Evolutionary conservation across 163 green algal species (phyloP).

Genomic region (Scenedesmus sp.): DNA sequence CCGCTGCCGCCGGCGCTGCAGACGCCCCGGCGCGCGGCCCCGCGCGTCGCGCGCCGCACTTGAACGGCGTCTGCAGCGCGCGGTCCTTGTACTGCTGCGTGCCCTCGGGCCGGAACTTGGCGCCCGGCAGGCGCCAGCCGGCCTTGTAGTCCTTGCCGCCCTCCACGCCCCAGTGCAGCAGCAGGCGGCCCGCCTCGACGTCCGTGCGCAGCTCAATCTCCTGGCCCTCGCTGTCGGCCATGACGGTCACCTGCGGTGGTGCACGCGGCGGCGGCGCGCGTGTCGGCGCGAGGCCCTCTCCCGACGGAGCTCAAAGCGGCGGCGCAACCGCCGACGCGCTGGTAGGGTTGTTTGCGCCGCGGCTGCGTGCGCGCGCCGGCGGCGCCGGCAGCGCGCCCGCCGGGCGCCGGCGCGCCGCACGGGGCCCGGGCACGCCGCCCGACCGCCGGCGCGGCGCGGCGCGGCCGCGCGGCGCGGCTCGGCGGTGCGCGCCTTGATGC

Average conservation of each 20-base stretch:
- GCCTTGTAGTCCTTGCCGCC: slow-evolving; percentile 84
- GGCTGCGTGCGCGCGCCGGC: no score
- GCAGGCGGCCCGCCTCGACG: slow-evolving; percentile 68
- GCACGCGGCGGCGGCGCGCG: background rate
- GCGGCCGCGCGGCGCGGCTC: no score
- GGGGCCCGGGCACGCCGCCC: no score
- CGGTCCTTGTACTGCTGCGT: slow-evolving; percentile 95
- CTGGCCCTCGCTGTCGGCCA: slow-evolving; percentile 39
- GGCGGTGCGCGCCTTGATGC: slow-evolving; percentile 16
- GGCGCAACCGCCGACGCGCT: no score
- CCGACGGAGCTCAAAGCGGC: background rate
- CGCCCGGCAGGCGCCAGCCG: slow-evolving; percentile 89
- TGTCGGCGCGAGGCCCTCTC: no score
- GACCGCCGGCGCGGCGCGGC: no score
- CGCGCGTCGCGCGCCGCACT: slow-evolving; percentile 36
- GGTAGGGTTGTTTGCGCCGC: no score
- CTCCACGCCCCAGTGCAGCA: slow-evolving; percentile 96
- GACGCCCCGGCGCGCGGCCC: background rate
- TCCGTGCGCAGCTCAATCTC: slow-evolving; percentile 66
- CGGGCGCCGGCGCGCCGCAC: no score
- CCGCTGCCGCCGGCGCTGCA: background rate
- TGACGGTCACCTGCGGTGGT: slow-evolving; percentile 30
- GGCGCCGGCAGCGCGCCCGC: no score
- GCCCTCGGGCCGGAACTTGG: slow-evolving; percentile 70
- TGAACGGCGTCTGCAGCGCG: slow-evolving; percentile 92